A percentile compares a stretch with the other conserved stretches of the same genome.
Evolutionary conservation across 2,329 filamentous ascomycete genomes (phyloP).

Genomic region (Elsinoe fawcettii): DNA sequence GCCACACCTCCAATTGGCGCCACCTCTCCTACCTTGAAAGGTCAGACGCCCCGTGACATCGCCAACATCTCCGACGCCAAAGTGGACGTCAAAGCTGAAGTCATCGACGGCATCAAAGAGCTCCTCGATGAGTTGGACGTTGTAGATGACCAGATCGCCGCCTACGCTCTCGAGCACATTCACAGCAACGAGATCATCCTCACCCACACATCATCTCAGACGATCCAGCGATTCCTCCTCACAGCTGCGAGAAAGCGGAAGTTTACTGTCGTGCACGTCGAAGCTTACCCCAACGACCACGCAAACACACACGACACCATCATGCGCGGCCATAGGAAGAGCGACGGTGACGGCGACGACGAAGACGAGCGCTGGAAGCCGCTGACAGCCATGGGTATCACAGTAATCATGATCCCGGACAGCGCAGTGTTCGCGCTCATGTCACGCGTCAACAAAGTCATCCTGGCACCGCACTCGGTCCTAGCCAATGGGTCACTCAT

Average conservation of each 20-base stretch:
- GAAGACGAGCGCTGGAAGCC: conserved; percentile 63
- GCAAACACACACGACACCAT: conserved; percentile 55
- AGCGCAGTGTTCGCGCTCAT: conserved; percentile 86
- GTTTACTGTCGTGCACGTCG: conserved; percentile 82
- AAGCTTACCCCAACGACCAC: conserved; percentile 63
- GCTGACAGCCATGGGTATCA: conserved; percentile 67
- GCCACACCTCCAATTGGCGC: conserved; percentile 44
- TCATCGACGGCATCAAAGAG: conserved; percentile 89
- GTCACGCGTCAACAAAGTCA: conserved; percentile 90
- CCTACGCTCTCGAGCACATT: conserved; percentile 82
- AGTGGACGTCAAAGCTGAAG: conserved; percentile 74
- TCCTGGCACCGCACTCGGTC: conserved; percentile 79
- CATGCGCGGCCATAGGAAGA: conserved; percentile 45
- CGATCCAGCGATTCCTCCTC: conserved; percentile 81
- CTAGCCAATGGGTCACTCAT: conserved; percentile 82
- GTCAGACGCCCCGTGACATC: conserved; percentile 28
- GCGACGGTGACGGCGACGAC: conserved; percentile 35
- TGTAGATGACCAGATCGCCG: conserved; percentile 87
- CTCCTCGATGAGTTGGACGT: conserved; percentile 92
- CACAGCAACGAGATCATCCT: conserved; percentile 89
- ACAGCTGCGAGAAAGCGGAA: conserved; percentile 81
- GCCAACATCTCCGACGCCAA: conserved; percentile 29
- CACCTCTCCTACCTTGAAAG: conserved; percentile 45
- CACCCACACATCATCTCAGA: conserved; percentile 76
- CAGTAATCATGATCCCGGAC: conserved; percentile 76